Conservation (phyloP, 2,329 filamentous ascomycete species). For the Fusarium sp. region DNA sequence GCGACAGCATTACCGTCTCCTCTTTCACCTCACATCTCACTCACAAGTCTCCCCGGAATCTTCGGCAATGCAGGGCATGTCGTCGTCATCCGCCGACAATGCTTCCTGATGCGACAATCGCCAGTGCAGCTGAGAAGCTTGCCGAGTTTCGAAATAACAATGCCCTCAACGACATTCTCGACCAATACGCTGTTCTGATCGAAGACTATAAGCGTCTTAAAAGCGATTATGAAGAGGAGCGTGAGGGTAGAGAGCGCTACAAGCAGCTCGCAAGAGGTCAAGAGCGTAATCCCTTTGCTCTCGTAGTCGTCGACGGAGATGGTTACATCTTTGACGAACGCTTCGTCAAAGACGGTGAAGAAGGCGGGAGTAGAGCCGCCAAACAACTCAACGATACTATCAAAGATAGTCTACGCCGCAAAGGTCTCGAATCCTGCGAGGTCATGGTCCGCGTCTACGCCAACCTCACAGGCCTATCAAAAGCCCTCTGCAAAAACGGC, state of each 20-base stretch:
- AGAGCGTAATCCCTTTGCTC: slow-evolving; percentile 67
- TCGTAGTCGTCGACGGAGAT: slow-evolving; percentile 71
- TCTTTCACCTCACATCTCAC: neutral
- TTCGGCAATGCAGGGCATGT: slow-evolving; percentile 27
- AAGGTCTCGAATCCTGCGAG: slow-evolving; percentile 60
- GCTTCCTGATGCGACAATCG: slow-evolving; percentile 36
- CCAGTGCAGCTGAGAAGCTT: slow-evolving; percentile 43
- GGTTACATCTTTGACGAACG: slow-evolving; percentile 64
- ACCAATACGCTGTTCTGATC: slow-evolving; percentile 54
- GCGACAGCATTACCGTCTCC: neutral
- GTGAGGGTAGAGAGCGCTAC: slow-evolving; percentile 63
- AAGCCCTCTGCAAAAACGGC: slow-evolving; percentile 56
- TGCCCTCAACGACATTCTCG: slow-evolving; percentile 45
- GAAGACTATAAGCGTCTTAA: slow-evolving; percentile 65
- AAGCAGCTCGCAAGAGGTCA: slow-evolving; percentile 61
- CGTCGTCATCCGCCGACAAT: slow-evolving; percentile 23
- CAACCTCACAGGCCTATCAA: slow-evolving; percentile 64
- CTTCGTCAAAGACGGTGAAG: slow-evolving; percentile 57
- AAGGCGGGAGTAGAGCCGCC: slow-evolving; percentile 67
- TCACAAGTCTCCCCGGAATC: neutral
- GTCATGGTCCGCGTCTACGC: slow-evolving; percentile 67
- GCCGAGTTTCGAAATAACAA: slow-evolving; percentile 46
- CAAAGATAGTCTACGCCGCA: slow-evolving; percentile 58
- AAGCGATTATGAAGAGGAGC: slow-evolving; percentile 67
- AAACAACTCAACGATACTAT: slow-evolving; percentile 63